Evolutionary conservation across 805 yeast genomes (phyloP), one percentile per base, ranked within the genome.

Genomic region (Yamadazyma akitaensis): DNA sequence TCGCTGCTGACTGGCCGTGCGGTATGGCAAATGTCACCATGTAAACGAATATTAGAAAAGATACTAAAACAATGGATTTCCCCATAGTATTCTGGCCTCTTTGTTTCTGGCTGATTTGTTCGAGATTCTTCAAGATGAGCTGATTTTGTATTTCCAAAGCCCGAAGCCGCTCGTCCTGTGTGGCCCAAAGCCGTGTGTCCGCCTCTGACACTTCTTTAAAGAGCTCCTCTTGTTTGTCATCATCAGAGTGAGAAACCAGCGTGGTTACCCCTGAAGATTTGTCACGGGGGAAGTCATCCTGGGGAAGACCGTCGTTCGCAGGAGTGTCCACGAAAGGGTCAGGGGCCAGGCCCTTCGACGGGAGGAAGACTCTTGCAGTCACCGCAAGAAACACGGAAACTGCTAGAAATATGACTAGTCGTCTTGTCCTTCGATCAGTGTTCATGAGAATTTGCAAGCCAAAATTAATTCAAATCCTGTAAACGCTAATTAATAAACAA

Each of bases 151-250:
- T 72, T 57, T 86, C 95, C 51, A 90, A 72, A 43, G 72, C 67
- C 8, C 63, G 63, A 40, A 87, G 70, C 51, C 87, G 77, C 39
- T 73, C 75, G 33, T 85, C 90, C 60, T 88, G 94, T 51, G 79
- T 79, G 37, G 70, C 67, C 46, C 79, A 64, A 39, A 84, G 63
- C 52, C 79, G 82, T 43, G 75, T 77, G 12, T 88, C 81, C 42
- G 84, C 61, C 50, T 78, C 80, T 58, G 86, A 89, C 50, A 89
- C 70, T 56, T 81, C 84, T 40, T 54, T 56, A 46, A 70, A 56
- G 26, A 72, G 60, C 51, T 75, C 76, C 33, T 81, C 73, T 49
- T 81, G 74, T 42, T 76, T 80, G 48, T 73, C 72, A 47, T 77
- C 79, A 51, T 73, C 72, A 42, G 73, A 75, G 48, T 68, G 68